Percentiles rank a stretch among this genome's conserved stretches.
phyloP scores from a whole-genome alignment of 2,329 filamentous ascomycete species.

The Sphaerulina vaccinii region DNA sequence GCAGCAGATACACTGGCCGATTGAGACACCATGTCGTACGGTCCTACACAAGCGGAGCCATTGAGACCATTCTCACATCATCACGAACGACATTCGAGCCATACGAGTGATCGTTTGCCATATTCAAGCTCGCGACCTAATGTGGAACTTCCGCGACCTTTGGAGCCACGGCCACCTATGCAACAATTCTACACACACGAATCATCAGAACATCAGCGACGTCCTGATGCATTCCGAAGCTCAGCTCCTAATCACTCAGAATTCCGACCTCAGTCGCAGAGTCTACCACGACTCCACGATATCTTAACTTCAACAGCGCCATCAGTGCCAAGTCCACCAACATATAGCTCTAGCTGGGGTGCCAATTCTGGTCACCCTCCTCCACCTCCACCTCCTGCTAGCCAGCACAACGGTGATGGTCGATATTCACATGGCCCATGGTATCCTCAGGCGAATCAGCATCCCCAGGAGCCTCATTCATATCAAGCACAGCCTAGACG shows the following conservation, averaged over 20 bases:
- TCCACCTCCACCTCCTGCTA: constrained; percentile 8
- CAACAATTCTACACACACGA: constrained; percentile 25
- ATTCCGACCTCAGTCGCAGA: constrained; percentile 28
- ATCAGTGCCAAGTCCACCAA: constrained; percentile 16
- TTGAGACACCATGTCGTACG: constrained; percentile 16
- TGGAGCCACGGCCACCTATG: constrained; percentile 29
- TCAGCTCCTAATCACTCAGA: constrained; percentile 19
- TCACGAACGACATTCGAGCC: constrained; percentile 24
- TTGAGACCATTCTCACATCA: constrained; percentile 14
- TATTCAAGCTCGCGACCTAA: constrained; percentile 20
- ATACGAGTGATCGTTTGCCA: constrained; percentile 17
- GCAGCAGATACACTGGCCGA: background rate
- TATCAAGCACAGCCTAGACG: constrained; percentile 25
- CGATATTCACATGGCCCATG: constrained; percentile 19
- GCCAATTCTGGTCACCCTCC: constrained; percentile 12
- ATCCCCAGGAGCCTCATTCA: constrained; percentile 19
- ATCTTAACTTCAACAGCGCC: constrained; percentile 30
- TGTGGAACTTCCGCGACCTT: constrained; percentile 30
- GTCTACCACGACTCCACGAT: constrained; percentile 33
- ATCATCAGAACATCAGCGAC: constrained; percentile 13
- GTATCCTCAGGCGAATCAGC: constrained; percentile 28
- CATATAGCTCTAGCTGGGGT: constrained; percentile 20
- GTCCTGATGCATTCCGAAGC: constrained; percentile 24
- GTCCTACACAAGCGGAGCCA: constrained; percentile 15
- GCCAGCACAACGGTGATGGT: constrained; percentile 22